Conservation (phyloP, 768 basidiomycete genomes). For the Cystobasidium onofrii region DNA sequence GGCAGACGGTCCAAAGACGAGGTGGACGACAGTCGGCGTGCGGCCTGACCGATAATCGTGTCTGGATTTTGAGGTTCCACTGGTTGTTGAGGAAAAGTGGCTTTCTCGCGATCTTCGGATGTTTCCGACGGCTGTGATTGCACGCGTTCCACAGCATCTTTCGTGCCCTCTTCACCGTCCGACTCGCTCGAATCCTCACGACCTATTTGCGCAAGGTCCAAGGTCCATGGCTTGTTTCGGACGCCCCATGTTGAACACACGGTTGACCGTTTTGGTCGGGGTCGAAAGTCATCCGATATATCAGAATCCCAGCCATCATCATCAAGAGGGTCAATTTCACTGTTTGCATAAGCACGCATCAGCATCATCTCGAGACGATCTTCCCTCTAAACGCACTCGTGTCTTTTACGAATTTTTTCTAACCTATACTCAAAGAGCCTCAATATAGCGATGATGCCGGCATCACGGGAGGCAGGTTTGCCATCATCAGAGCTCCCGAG, state of each 20-base stretch:
- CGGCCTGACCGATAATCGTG: not conserved
- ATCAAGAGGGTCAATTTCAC: constrained; percentile 47
- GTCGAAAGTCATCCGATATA: constrained; percentile 27
- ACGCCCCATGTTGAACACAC: constrained; percentile 43
- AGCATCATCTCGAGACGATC: not conserved
- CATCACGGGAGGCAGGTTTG: constrained; percentile 35
- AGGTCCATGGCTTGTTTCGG: constrained; percentile 38
- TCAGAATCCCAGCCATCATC: constrained; percentile 36
- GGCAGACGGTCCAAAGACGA: not conserved
- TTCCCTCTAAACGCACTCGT: constrained; percentile 17
- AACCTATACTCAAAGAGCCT: constrained; percentile 47
- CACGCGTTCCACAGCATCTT: not conserved
- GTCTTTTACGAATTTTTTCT: constrained; percentile 47
- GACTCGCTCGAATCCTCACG: not conserved
- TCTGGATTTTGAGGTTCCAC: not conserved
- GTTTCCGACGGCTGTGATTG: not conserved
- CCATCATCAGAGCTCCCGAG: constrained; percentile 41
- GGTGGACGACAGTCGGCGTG: not conserved
- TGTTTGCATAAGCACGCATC: constrained; percentile 36
- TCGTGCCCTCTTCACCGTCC: constrained; percentile 36
- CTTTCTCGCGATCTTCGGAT: not conserved
- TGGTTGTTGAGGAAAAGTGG: not conserved
- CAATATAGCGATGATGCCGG: constrained; percentile 43
- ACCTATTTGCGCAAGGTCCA: constrained; percentile 27
- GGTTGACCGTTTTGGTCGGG: constrained; percentile 38